Evolutionary conservation across 371 early-diverging fungal genomes (phyloP).

Genomic region (Apophysomyces trapeziformis): DNA sequence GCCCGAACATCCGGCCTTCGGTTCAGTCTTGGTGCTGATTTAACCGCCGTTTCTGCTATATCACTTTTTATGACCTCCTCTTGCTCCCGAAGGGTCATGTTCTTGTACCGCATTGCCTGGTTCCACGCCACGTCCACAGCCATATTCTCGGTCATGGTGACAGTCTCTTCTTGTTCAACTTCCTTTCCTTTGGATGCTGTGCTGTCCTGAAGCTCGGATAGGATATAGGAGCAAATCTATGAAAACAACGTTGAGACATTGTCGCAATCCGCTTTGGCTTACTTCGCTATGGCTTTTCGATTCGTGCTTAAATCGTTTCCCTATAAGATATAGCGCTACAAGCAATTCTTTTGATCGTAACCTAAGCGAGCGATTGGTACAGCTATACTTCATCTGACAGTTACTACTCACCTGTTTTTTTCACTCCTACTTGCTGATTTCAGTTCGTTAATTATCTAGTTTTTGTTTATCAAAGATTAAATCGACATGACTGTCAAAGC

Average conservation of each 20-base stretch:
- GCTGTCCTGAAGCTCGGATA: constrained; percentile 13
- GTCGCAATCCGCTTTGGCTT: background rate
- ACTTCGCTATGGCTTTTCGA: constrained; percentile 20
- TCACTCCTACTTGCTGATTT: background rate
- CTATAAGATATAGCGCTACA: constrained; percentile 34
- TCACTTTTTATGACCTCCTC: constrained; percentile 30
- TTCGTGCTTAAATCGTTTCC: constrained; percentile 32
- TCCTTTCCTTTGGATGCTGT: constrained; percentile 10
- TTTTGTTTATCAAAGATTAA: background rate
- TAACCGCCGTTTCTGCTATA: background rate
- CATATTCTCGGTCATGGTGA: background rate
- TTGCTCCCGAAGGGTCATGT: constrained; percentile 42
- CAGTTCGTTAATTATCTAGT: background rate
- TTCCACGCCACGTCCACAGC: constrained; percentile 35
- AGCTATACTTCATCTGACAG: constrained; percentile 6
- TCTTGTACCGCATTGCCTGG: constrained; percentile 36
- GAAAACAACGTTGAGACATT: background rate
- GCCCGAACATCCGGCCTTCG: background rate
- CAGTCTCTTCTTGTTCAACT: constrained; percentile 4
- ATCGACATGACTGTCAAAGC: background rate
- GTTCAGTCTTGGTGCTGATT: background rate
- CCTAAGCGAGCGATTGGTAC: background rate
- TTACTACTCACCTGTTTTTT: constrained; percentile 4
- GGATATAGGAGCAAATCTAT: constrained; percentile 29
- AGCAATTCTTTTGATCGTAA: constrained; percentile 35